Evolutionary conservation across 1,284 basidiomycete species (phyloP).

Genomic region (Ceratobasidium sp.): DNA sequence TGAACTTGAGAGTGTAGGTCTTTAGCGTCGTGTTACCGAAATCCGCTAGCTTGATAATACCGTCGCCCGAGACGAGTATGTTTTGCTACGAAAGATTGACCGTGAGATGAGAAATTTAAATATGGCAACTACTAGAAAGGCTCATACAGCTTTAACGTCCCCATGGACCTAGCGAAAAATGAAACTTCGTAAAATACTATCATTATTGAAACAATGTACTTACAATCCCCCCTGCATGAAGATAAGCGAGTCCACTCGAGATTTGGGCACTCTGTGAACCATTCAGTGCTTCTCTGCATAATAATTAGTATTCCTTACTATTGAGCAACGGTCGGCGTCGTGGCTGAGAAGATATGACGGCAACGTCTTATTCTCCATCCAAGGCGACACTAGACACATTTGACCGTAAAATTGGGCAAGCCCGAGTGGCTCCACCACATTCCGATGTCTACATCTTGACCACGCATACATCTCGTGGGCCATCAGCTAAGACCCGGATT

Average conservation of each 20-base stretch:
- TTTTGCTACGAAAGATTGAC: not conserved
- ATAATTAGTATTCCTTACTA: not conserved
- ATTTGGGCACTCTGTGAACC: not conserved
- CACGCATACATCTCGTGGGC: constrained; percentile 3
- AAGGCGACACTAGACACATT: constrained; percentile 10
- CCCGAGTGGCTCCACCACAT: not conserved
- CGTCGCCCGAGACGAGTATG: not conserved
- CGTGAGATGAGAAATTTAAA: not conserved
- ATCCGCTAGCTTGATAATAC: not conserved
- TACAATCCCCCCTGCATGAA: constrained; percentile 8
- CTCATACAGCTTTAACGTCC: constrained; percentile 4
- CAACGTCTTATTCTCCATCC: constrained; percentile 3
- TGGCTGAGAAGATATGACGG: not conserved
- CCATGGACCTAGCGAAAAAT: constrained; percentile 7
- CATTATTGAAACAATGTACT: not conserved
- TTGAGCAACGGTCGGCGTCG: not conserved
- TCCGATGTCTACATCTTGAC: constrained; percentile 23
- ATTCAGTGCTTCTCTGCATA: no score
- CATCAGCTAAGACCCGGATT: not conserved
- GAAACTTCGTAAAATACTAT: no score
- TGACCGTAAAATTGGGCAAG: not conserved
- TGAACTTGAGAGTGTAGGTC: not conserved
- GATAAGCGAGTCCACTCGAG: not conserved
- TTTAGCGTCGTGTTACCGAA: not conserved
- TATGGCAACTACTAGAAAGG: not conserved